Evolutionary conservation across 2,329 filamentous ascomycete genomes (phyloP).

Genomic region (Phyllachora maydis): DNA sequence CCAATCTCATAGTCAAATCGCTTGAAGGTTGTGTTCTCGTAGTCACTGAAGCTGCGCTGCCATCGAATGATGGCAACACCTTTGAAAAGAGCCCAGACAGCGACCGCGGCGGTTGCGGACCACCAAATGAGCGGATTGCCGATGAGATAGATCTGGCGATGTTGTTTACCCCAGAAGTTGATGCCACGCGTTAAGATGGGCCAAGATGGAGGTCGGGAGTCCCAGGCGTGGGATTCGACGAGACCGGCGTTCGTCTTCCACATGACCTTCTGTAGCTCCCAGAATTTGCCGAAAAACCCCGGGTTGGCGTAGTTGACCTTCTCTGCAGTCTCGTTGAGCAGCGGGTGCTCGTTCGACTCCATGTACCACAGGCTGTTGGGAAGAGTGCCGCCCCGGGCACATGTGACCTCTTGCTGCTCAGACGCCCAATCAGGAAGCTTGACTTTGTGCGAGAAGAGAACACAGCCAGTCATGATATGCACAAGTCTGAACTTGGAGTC

Average conservation of each 20-base stretch:
- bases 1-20: constrained; percentile 96
- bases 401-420: constrained; percentile 98
- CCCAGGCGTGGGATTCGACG: constrained; percentile 93
- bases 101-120: constrained; percentile 61
- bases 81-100: constrained; percentile 67
- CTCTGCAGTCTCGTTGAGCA: constrained; percentile 54
- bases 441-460: constrained; percentile 94
- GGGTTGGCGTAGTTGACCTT: constrained; percentile 93
- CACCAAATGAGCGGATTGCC: constrained; percentile 95
- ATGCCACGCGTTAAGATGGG: constrained; percentile 82
- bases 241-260: constrained; percentile 96
- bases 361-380: constrained; percentile 97
- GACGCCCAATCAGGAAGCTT: constrained; percentile 97
- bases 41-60: constrained; percentile 86
- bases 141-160: constrained; percentile 90
- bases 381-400: constrained; percentile 72
- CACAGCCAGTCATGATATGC: constrained; percentile 92
- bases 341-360: constrained; percentile 73
- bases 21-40: constrained; percentile 65
- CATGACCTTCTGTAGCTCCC: constrained; percentile 95
- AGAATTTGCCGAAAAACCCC: constrained; percentile 94
- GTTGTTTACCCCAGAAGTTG: constrained; percentile 95
- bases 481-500: constrained; percentile 92
- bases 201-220: constrained; percentile 87
- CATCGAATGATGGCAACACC: constrained; percentile 71